A percentile compares a stretch with the other conserved stretches of the same genome.
Conservation (phyloP, 768 basidiomycete species). For the Russula lepida region DNA sequence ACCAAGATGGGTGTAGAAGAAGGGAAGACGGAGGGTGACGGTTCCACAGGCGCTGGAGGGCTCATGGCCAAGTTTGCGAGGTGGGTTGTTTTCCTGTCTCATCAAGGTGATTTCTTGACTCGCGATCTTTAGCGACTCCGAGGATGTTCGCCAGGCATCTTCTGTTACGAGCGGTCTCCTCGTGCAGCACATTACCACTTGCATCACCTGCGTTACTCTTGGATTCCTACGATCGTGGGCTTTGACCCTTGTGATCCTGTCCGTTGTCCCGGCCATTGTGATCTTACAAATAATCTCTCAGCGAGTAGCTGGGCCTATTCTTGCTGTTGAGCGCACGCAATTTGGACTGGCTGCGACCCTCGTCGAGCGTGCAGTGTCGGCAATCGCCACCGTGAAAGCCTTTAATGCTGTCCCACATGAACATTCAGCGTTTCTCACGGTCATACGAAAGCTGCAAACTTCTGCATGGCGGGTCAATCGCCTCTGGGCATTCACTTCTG, state of each 20-base stretch:
- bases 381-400: slow-evolving; percentile 86
- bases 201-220: slow-evolving; percentile 69
- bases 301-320: slow-evolving; percentile 53
- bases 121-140: slow-evolving; percentile 64
- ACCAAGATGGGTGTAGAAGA: slow-evolving; percentile 57
- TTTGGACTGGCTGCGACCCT: slow-evolving; percentile 68
- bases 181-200: slow-evolving; percentile 75
- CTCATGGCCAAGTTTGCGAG: slow-evolving; percentile 89
- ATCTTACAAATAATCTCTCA: slow-evolving; percentile 73
- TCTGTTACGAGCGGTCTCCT: slow-evolving; percentile 72
- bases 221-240: slow-evolving; percentile 73
- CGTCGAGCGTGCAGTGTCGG: slow-evolving; percentile 64
- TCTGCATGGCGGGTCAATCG: slow-evolving; percentile 48
- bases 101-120: neutral
- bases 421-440: slow-evolving; percentile 37
- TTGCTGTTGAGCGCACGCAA: slow-evolving; percentile 55
- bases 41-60: slow-evolving; percentile 73
- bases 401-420: slow-evolving; percentile 71
- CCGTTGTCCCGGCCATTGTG: slow-evolving; percentile 75
- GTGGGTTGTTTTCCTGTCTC: slow-evolving; percentile 32
- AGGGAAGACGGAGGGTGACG: slow-evolving; percentile 35
- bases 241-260: slow-evolving; percentile 87
- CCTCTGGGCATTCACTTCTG: slow-evolving; percentile 70
- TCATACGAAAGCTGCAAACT: slow-evolving; percentile 37
- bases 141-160: slow-evolving; percentile 81